A percentile compares a stretch with the other conserved stretches of the same genome.
Evolutionary conservation across 140 eudicot genomes (phyloP).

Genomic region (Senecio squalidus): DNA sequence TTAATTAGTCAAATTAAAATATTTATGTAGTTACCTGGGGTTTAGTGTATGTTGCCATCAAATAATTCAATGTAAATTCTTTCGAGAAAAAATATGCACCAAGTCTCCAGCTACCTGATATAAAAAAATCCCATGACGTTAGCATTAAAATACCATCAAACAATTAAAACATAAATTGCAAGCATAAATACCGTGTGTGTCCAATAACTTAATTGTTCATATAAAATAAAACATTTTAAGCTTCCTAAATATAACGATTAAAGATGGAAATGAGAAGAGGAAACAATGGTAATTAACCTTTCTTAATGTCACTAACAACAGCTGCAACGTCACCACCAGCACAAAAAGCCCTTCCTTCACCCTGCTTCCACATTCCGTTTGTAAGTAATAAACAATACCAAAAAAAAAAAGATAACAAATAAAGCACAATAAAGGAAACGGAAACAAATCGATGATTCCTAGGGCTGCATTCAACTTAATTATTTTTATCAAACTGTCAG

Average conservation of each 20-base stretch:
- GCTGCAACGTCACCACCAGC: slow-evolving; percentile 97
- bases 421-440: neutral
- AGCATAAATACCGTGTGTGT: neutral
- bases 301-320: slow-evolving; percentile 55
- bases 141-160: slow-evolving; percentile 12
- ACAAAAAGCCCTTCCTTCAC: slow-evolving; percentile 91
- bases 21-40: slow-evolving; percentile 98
- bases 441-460: neutral
- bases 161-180: neutral
- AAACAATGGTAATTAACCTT: slow-evolving; percentile 53
- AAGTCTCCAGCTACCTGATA: slow-evolving; percentile 64
- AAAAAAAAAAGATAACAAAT: neutral
- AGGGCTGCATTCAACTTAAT: neutral
- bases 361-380: slow-evolving; percentile 34
- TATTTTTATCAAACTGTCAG: neutral
- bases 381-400: neutral
- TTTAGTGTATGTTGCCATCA: slow-evolving; percentile 82
- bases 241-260: too few relatives aligned
- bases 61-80: slow-evolving; percentile 70
- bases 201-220: neutral
- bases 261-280: too few relatives aligned
- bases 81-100: slow-evolving; percentile 62
- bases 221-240: neutral
- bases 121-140: slow-evolving; percentile 9
- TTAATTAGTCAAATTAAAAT: too few relatives aligned